A percentile compares a stretch with the other conserved stretches of the same genome.
Evolutionary conservation across 768 basidiomycete species (phyloP).

Genomic region (Phaeotremella skinneri): DNA sequence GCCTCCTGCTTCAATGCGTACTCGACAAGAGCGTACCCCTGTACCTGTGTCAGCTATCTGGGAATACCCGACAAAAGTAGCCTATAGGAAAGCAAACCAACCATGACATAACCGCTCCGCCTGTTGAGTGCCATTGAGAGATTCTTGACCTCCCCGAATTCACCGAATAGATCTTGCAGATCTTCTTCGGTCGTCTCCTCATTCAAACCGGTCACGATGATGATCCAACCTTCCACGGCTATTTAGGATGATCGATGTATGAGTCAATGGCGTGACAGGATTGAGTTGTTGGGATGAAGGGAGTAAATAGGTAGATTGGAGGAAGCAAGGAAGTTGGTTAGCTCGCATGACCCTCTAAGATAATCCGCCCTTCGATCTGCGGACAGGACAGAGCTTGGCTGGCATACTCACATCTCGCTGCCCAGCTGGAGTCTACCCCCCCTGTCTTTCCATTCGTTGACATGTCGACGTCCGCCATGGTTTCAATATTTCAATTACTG

Average conservation of each 20-base stretch:
- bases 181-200: constrained; percentile 99
- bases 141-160: constrained; percentile 97
- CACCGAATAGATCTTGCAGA: constrained; percentile 89
- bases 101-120: constrained; percentile 98
- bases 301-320: background rate
- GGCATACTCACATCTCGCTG: constrained; percentile 36
- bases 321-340: constrained; percentile 3
- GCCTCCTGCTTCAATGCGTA: constrained; percentile 95
- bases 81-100: constrained; percentile 46
- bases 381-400: background rate
- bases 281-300: background rate
- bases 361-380: background rate
- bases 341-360: background rate
- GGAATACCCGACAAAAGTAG: background rate
- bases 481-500: background rate
- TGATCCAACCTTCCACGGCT: constrained; percentile 99
- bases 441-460: constrained; percentile 8
- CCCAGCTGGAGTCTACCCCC: constrained; percentile 25
- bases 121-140: constrained; percentile 94
- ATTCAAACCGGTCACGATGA: constrained; percentile 91
- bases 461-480: constrained; percentile 46
- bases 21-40: constrained; percentile 98
- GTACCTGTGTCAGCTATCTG: background rate
- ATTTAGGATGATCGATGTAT: too few relatives aligned
- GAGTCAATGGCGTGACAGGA: background rate